Base-by-base conservation (phyloP, 2,329 filamentous ascomycete genomes). In the Rhynchosporium secalis region DNA sequence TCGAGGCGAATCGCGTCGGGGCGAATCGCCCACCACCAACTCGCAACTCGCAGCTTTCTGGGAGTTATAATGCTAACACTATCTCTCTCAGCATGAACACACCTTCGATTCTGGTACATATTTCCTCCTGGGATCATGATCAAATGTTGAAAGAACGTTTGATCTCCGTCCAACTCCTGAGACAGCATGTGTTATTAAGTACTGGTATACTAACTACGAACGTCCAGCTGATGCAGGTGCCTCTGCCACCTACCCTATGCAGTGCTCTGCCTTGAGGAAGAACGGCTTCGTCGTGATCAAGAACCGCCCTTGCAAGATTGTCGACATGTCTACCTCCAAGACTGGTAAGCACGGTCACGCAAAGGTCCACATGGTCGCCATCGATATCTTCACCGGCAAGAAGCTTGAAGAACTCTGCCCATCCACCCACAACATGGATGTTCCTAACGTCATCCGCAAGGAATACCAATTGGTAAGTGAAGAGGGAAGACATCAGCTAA, bases 271-370 rank as follows among this genome's bases (percentile, higher is more conserved):
- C 76, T 87, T 99, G 86, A 90, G 95, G 79, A 98, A 99, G 93
- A 96, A 96, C 89, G 94, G 95, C 72, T 89, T 90, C 86, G 95
- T 99, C 80, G 89, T 94, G 79, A 98, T 99, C 84, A 99, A 99
- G 89, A 83, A 85, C 82, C 95, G 95, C 75, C 96, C 95, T 75
- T 99, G 95, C 93, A 99, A 98, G 91, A 99, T 99, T 76, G 91
- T 98, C 80, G 95, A 99, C 78, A 99, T 99, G 96, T 96, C 92
- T 73, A 99, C 95, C 84, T 99, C 95, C 80, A 99, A 99, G 93
- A 99, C 95, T 73, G 95, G 95, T 83, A 99, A 99, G 92, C 95
- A 99, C 90, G 95, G 95, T 81, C 96, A 99, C 91, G 95, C 95
- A 83, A 99, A 99, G 89, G 95, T 99, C 79, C 94, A 99, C 83